Conservation (phyloP, 2,329 filamentous ascomycete genomes). For the Polytolypa hystricis region DNA sequence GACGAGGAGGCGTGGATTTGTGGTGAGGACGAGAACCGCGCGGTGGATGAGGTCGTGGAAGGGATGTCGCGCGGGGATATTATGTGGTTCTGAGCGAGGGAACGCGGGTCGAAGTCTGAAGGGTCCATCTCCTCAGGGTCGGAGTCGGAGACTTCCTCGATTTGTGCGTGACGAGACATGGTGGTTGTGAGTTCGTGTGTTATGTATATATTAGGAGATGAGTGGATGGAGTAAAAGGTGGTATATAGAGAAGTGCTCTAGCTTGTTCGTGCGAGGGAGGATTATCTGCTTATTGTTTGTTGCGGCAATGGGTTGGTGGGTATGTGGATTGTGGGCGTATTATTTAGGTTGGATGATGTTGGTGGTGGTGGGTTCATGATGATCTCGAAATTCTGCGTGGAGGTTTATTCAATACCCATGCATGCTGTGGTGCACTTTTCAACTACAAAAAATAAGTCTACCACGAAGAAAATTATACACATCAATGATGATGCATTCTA, state of each 20-base stretch:
- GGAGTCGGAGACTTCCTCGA: conserved; percentile 88
- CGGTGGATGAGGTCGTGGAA: conserved; percentile 16
- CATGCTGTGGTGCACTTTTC: too few relatives aligned
- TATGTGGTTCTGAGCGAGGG: conserved; percentile 29
- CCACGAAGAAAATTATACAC: background rate
- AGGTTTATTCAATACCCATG: too few relatives aligned
- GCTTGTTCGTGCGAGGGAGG: background rate
- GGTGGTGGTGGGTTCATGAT: background rate
- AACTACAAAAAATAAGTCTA: background rate
- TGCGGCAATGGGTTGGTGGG: too few relatives aligned
- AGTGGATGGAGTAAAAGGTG: background rate
- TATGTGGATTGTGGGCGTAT: too few relatives aligned
- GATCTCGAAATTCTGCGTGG: background rate
- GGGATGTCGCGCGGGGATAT: conserved; percentile 28
- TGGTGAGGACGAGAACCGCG: conserved; percentile 38
- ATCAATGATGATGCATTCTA: too few relatives aligned
- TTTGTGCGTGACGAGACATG: conserved; percentile 70
- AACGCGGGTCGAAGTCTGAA: conserved; percentile 44
- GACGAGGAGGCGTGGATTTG: conserved; percentile 14
- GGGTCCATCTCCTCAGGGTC: conserved; percentile 86
- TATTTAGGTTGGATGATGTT: too few relatives aligned
- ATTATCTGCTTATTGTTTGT: background rate
- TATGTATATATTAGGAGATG: too few relatives aligned
- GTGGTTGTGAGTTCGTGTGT: too few relatives aligned
- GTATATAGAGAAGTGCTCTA: background rate